These are phyloP conservation scores for Sugiyamaella lignohabitans DNA, from an alignment of 805 yeast species.

Conservation along the genomic window DNA sequence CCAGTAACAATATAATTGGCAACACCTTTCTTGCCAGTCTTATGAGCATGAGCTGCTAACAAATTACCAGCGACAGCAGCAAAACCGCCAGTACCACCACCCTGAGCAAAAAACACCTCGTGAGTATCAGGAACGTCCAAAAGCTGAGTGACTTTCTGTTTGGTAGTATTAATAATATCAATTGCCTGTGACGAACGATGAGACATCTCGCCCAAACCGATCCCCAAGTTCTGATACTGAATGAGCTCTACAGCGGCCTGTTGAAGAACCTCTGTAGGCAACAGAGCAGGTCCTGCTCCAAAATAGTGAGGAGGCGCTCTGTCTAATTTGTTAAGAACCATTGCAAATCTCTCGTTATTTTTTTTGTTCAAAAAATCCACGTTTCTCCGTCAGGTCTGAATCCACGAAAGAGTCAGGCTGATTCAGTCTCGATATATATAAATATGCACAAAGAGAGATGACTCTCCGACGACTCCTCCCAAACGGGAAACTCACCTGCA, in stretches of 20 bases:
- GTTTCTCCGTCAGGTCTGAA: no score
- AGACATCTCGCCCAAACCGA: conserved; percentile 94
- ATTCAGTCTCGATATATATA: no score
- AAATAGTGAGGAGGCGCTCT: conserved; percentile 44
- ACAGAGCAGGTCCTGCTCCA: conserved; percentile 98
- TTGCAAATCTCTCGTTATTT: no score
- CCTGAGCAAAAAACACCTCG: conserved; percentile 92
- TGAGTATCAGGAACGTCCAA: conserved; percentile 82
- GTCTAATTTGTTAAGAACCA: neutral
- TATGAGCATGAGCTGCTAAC: conserved; percentile 65
- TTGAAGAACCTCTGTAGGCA: conserved; percentile 78
- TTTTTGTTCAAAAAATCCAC: no score
- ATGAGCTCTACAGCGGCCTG: conserved; percentile 82
- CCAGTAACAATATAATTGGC: conserved; percentile 91
- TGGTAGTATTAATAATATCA: conserved; percentile 69
- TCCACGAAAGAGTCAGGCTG: no score
- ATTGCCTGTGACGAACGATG: conserved; percentile 87
- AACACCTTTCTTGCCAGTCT: conserved; percentile 66
- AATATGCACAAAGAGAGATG: no score
- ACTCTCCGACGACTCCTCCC: no score
- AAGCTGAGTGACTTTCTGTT: conserved; percentile 55
- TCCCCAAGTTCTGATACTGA: conserved; percentile 59
- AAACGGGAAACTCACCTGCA: no score
- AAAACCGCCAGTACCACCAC: conserved; percentile 97
- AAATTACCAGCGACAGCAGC: conserved; percentile 81